A percentile compares a stretch with the other conserved stretches of the same genome.
phyloP scores from a whole-genome alignment of 1,284 basidiomycete genomes.

The Chalciporus sp. region DNA sequence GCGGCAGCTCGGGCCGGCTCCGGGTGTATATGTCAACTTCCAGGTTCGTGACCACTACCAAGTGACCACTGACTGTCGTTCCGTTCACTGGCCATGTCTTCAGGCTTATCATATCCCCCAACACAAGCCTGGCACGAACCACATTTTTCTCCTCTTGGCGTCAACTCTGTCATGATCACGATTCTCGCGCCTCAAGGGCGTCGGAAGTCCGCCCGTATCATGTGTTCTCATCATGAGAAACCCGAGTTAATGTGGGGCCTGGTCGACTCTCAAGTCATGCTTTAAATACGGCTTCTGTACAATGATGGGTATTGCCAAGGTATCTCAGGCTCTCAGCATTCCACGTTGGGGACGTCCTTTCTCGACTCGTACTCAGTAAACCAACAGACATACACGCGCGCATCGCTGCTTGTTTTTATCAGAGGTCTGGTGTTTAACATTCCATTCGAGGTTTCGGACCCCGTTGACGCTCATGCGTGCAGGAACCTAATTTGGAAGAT shows the following conservation, averaged over 20 bases:
- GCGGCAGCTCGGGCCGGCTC: no score
- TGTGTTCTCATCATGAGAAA: background rate
- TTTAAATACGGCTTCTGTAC: background rate
- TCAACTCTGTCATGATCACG: background rate
- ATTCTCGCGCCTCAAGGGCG: background rate
- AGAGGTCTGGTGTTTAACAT: background rate
- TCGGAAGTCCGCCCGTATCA: background rate
- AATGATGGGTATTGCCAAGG: background rate
- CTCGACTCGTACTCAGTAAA: background rate
- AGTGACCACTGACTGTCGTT: no score
- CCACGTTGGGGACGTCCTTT: background rate
- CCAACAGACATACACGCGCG: background rate
- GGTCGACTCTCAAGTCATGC: background rate
- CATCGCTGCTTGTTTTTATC: background rate
- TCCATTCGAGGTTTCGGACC: background rate
- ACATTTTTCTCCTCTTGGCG: background rate
- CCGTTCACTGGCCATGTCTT: background rate
- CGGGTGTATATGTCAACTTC: no score
- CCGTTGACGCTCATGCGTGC: background rate
- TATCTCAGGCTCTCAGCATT: no score
- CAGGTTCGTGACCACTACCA: no score
- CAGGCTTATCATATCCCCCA: background rate
- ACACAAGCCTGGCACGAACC: background rate
- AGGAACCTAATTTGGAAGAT: constrained; percentile 4
- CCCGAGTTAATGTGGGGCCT: background rate